Conservation (phyloP, 2,329 filamentous ascomycete species). For the Trichothecium sympodiale region DNA sequence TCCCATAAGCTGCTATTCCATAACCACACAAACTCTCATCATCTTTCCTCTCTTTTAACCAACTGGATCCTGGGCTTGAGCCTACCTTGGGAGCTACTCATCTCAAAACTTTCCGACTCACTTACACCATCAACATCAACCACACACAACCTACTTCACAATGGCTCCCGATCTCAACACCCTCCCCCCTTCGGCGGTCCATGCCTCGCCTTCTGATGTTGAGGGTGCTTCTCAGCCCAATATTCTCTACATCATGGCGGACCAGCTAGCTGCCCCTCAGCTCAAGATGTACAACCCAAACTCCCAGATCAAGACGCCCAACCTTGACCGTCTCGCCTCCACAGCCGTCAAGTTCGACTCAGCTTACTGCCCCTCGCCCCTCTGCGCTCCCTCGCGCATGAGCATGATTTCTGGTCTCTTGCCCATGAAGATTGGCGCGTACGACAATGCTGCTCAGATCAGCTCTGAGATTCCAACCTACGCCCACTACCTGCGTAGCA, state of each 20-base stretch:
- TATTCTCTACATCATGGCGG: slow-evolving; percentile 80
- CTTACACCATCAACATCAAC: slow-evolving; percentile 1
- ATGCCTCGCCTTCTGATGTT: slow-evolving; percentile 9
- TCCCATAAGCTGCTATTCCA: not conserved
- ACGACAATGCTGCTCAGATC: slow-evolving; percentile 82
- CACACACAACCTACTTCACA: slow-evolving; percentile 4
- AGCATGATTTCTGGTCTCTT: slow-evolving; percentile 89
- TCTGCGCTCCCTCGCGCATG: slow-evolving; percentile 88
- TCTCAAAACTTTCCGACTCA: slow-evolving; percentile 1
- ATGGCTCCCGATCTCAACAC: slow-evolving; percentile 72
- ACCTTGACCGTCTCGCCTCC: slow-evolving; percentile 73
- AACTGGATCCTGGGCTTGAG: not conserved
- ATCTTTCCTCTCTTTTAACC: not conserved
- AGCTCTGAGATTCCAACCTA: slow-evolving; percentile 80
- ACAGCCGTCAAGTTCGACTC: slow-evolving; percentile 84
- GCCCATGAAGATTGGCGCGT: slow-evolving; percentile 83
- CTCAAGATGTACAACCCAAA: slow-evolving; percentile 85
- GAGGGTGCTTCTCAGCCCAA: slow-evolving; percentile 22
- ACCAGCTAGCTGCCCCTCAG: slow-evolving; percentile 83
- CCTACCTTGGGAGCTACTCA: not conserved
- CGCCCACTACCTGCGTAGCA: slow-evolving; percentile 76
- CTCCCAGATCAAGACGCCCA: slow-evolving; percentile 84
- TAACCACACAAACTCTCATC: not conserved
- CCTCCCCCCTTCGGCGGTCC: slow-evolving; percentile 43
- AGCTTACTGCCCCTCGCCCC: slow-evolving; percentile 86